Evolutionary conservation across 140 eudicot species (phyloP).

Genomic region (Bidens hawaiensis): DNA sequence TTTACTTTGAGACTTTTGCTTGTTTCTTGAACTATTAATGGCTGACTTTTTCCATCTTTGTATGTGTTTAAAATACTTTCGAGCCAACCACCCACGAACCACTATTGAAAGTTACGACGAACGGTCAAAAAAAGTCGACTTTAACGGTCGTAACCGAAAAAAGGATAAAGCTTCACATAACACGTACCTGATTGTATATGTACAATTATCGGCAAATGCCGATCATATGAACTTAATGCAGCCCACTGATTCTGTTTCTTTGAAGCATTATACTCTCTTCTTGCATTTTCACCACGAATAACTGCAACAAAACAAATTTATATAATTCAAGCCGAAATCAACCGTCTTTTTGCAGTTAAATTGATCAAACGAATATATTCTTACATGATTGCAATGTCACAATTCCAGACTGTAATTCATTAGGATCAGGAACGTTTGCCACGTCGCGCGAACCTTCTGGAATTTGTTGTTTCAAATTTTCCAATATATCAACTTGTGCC

Average conservation of each 20-base stretch:
- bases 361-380: not conserved
- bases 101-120: conserved; percentile 35
- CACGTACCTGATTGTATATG: conserved; percentile 69
- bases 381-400: conserved; percentile 75
- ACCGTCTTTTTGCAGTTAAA: not conserved
- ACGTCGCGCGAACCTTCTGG: conserved; percentile 59
- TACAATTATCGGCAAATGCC: conserved; percentile 55
- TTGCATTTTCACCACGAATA: conserved; percentile 80
- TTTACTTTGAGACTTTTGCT: conserved; percentile 29
- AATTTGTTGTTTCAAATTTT: conserved; percentile 53
- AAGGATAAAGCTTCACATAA: conserved; percentile 16
- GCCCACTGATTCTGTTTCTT: conserved; percentile 30
- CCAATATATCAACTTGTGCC: conserved; percentile 56
- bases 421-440: conserved; percentile 53
- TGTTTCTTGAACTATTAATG: conserved; percentile 26
- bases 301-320: conserved; percentile 40
- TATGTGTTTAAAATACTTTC: conserved; percentile 43
- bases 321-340: not conserved
- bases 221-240: conserved; percentile 38
- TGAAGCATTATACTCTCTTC: conserved; percentile 43
- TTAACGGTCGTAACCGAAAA: not conserved
- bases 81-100: conserved; percentile 83
- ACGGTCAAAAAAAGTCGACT: not conserved
- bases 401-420: conserved; percentile 48
- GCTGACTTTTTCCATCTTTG: conserved; percentile 34